Conservation (phyloP, 768 basidiomycete species). For the Neoboletus subvelutipes region DNA sequence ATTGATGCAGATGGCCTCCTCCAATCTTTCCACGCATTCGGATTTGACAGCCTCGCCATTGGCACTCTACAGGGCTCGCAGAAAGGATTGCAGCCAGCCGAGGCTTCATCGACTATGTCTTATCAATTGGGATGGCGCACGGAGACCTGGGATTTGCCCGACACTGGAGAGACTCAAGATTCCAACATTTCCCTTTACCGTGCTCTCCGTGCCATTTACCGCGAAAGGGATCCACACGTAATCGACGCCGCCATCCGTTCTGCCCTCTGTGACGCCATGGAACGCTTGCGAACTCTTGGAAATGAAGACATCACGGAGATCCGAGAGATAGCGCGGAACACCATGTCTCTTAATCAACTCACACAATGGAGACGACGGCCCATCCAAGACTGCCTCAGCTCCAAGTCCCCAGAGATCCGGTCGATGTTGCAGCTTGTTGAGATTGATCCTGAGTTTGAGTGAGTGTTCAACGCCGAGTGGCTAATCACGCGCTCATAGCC, state of each 20-base stretch:
- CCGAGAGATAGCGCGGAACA: conserved; percentile 59
- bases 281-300: conserved; percentile 60
- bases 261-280: conserved; percentile 60
- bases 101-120: conserved; percentile 47
- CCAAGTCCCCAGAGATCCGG: conserved; percentile 34
- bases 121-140: conserved; percentile 93
- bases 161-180: conserved; percentile 43
- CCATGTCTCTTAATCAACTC: conserved; percentile 83
- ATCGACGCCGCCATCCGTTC: conserved; percentile 51
- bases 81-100: conserved; percentile 30
- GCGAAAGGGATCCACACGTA: conserved; percentile 58
- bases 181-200: conserved; percentile 68
- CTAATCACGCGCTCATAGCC: conserved; percentile 10
- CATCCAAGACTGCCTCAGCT: conserved; percentile 27
- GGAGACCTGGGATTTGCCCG: conserved; percentile 92
- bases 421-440: conserved; percentile 45
- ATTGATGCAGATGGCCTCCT: conserved; percentile 63
- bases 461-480: conserved; percentile 29
- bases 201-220: conserved; percentile 77
- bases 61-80: conserved; percentile 51
- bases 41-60: conserved; percentile 87
- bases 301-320: conserved; percentile 82
- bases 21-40: conserved; percentile 82
- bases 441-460: conserved; percentile 66
- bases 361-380: conserved; percentile 53